These are phyloP conservation scores for Parastagonospora nodorum DNA, from an alignment of 2,329 filamentous ascomycete species.

Conservation along the genomic window DNA sequence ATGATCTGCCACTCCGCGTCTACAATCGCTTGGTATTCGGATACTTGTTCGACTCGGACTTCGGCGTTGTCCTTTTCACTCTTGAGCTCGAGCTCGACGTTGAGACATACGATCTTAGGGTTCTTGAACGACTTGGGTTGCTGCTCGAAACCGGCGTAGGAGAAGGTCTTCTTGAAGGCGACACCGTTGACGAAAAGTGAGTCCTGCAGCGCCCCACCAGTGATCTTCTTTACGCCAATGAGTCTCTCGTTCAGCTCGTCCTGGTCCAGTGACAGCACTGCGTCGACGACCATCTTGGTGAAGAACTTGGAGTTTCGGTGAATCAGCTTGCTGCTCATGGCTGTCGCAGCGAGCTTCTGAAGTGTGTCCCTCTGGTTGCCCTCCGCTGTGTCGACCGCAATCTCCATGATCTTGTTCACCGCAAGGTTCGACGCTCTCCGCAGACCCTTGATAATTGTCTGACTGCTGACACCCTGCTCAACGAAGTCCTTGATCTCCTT, in stretches of 20 bases:
- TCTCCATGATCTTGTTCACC: conserved; percentile 99
- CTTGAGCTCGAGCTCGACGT: conserved; percentile 97
- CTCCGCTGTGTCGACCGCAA: conserved; percentile 83
- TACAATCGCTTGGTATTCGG: conserved; percentile 98
- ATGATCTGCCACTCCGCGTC: conserved; percentile 99
- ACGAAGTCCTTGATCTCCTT: conserved; percentile 97
- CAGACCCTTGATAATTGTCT: conserved; percentile 96
- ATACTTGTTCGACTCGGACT: conserved; percentile 96
- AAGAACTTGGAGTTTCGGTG: conserved; percentile 97
- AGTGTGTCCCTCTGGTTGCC: conserved; percentile 86
- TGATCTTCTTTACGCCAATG: conserved; percentile 98
- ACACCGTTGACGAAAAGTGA: conserved; percentile 97
- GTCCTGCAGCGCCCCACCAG: conserved; percentile 92
- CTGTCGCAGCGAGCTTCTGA: conserved; percentile 85
- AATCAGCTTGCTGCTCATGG: conserved; percentile 99
- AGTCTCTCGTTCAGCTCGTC: conserved; percentile 97
- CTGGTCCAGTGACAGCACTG: conserved; percentile 92
- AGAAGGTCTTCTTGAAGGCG: conserved; percentile 99
- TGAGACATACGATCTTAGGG: conserved; percentile 95
- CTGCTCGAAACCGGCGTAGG: conserved; percentile 98
- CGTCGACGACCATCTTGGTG: conserved; percentile 97
- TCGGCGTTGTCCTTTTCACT: conserved; percentile 99
- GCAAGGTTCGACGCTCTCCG: conserved; percentile 86
- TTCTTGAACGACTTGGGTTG: conserved; percentile 94
- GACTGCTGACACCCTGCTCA: conserved; percentile 94